Base-by-base conservation (phyloP, 2,329 filamentous ascomycete genomes). In the Thermothelomyces thermophilus region DNA sequence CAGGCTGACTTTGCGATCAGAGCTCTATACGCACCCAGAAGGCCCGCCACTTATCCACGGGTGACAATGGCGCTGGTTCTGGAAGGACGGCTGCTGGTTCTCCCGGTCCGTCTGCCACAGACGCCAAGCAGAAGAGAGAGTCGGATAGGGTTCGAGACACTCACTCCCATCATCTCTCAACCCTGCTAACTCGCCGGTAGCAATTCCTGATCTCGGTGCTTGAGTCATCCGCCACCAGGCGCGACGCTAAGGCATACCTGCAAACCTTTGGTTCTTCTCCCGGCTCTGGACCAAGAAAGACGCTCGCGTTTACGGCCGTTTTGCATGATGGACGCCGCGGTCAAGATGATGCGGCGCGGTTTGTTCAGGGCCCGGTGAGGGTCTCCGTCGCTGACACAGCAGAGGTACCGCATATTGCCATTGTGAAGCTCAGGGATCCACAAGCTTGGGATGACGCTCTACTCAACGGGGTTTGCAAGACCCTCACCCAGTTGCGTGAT, bases 191-290 rank as follows among this genome's bases (percentile, higher is more conserved):
- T n/a, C 17, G 8, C 19, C 5, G 7, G 31, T 11, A 57, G 90
- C 84, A 95, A 63, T 86, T 95, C 61, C 84, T 95, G 60, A 76
- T 94, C 28, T 90, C 89, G 14, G 80, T 97, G 3, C 74, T 98
- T 28, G 88, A 87, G 62, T 89, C 90, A 16, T 89, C 90, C 10
- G 87, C 90, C 5, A 96, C 91, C 0, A 95, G 90, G 68, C 83
- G 93, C 60, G 93, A 98, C 70, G 90, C 90, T 41, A 90, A 87
- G 67, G 83, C 87, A 33, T 98, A 96, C 64, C 76, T 98, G 14
- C 86, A 93, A 59, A 90, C 89, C 54, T 95, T 96, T 65, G 83
- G 81, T 43, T 69, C 70, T 8, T 54, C 64, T 5, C 50, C 64
- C 55, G 46, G 62, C 58, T 13, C 41, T 0, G 16, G 58, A n/a